Conservation (phyloP, 176 grass and related monocot genomes). For the Aegilops sharonensis region DNA sequence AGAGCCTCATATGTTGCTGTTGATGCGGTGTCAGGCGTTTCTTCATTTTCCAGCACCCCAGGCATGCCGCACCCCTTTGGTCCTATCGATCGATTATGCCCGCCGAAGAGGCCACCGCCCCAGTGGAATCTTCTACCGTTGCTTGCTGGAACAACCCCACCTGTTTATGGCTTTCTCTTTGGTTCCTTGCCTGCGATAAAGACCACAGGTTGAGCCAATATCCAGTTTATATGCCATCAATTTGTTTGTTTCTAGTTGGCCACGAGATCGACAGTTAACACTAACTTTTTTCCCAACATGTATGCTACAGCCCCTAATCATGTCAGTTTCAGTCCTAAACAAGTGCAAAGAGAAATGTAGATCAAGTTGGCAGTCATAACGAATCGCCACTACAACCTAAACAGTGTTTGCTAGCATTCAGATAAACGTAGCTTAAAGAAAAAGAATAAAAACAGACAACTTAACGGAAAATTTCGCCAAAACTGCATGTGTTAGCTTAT, state of each 20-base stretch:
- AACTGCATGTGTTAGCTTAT: too few relatives aligned
- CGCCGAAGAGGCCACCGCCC: too few relatives aligned
- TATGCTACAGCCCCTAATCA: not conserved
- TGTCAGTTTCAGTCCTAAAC: not conserved
- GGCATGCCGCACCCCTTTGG: not conserved
- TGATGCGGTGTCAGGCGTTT: not conserved
- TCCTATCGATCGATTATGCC: not conserved
- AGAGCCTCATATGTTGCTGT: not conserved
- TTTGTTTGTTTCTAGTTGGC: not conserved
- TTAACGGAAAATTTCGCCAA: not conserved
- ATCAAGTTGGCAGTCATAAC: not conserved
- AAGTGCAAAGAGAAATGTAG: not conserved
- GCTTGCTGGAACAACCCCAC: not conserved
- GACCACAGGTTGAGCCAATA: not conserved
- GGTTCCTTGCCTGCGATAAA: not conserved
- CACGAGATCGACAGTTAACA: not conserved
- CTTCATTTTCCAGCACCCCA: not conserved
- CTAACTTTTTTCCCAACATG: not conserved
- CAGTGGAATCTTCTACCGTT: not conserved
- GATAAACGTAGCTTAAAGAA: not conserved
- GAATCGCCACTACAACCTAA: not conserved
- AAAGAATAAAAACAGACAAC: not conserved
- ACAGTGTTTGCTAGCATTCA: not conserved
- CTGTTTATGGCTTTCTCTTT: not conserved
- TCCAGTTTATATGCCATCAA: not conserved